Percentiles rank a stretch among this genome's conserved stretches.
Evolutionary conservation across 163 green algal genomes (phyloP).

Genomic region (Scenedesmus sp.): DNA sequence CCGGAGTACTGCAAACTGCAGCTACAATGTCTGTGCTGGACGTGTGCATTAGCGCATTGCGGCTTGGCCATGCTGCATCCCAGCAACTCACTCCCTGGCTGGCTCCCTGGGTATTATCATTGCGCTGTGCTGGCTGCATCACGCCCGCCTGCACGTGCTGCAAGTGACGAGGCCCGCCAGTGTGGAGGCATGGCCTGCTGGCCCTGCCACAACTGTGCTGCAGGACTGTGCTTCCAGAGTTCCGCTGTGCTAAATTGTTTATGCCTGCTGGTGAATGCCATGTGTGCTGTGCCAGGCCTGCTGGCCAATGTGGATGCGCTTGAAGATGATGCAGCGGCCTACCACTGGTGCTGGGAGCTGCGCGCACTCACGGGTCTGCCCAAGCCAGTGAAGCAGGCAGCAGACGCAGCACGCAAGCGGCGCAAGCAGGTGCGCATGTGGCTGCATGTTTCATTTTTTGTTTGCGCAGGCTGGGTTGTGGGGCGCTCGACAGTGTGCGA

Average conservation of each 20-base stretch:
- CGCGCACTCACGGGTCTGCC: constrained; percentile 44
- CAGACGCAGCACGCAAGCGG: constrained; percentile 59
- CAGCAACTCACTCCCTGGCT: neutral
- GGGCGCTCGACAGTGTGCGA: neutral
- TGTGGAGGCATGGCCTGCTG: neutral
- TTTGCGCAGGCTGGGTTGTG: neutral
- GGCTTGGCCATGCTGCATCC: neutral
- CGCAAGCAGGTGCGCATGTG: constrained; percentile 59
- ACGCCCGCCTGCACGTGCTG: too few relatives aligned
- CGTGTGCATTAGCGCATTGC: neutral
- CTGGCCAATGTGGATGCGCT: constrained; percentile 53
- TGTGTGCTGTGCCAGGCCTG: neutral
- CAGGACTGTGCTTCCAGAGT: neutral
- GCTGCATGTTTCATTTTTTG: neutral
- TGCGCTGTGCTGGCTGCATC: too few relatives aligned
- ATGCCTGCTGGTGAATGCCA: too few relatives aligned
- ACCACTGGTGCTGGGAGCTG: constrained; percentile 70
- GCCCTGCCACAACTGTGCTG: neutral
- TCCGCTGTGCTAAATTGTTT: neutral
- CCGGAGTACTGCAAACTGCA: neutral
- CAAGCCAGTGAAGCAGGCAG: constrained; percentile 45
- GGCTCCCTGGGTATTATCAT: neutral
- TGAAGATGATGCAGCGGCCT: constrained; percentile 57
- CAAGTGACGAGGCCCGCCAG: neutral
- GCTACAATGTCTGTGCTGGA: neutral